Base-by-base conservation (phyloP, 2,329 filamentous ascomycete genomes). In the Ophiostoma populinum region DNA sequence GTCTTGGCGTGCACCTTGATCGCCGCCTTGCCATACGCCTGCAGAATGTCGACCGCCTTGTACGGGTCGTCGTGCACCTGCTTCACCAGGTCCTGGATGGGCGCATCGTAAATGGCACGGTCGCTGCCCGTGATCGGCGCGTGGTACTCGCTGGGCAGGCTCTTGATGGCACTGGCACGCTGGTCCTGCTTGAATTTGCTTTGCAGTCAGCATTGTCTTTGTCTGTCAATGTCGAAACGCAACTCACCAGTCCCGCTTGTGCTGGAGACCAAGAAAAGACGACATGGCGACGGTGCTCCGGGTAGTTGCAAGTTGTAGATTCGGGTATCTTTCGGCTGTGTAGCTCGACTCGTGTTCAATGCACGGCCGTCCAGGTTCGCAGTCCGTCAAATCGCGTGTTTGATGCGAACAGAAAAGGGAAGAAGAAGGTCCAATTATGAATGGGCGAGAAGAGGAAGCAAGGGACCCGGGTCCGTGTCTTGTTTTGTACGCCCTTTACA, bases 21-120 rank as follows among this genome's bases (percentile, higher is more conserved):
- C 0, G 86, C 80, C 15, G 87, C 75, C 55, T 92, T 93, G 48
- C 80, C 80, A 52, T 94, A 95, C 9, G 83, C 74, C 40, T 65
- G 72, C n/a, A 94, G 70, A 31, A 94, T 69, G 41, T 83, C 74
- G 17, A 76, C 52, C 0, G 86, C 75, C 10, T 67, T 64, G 32
- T 73, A 61, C 35, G 62, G 56, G 29, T 74, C 67, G n/a, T 70
- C 66, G 21, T 87, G 81, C 4, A 93, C 79, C 57, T 78, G 70
- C 41, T 74, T 57, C 6, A 93, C 85, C 4, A 93, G 70, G 38
- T 79, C 64, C 43, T 78, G 71, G 40, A 94, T 90, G 11, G 82
- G 71, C 40, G 70, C 75, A 40, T 73, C 61, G 38, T 93, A 62
- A 36, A 82, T 76, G 3, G 65, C 59, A 32, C 68, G 65, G 46